Evolutionary conservation across 805 yeast species (phyloP), one percentile per base, ranked within the genome.

Genomic region (Starmerella roubikii): DNA sequence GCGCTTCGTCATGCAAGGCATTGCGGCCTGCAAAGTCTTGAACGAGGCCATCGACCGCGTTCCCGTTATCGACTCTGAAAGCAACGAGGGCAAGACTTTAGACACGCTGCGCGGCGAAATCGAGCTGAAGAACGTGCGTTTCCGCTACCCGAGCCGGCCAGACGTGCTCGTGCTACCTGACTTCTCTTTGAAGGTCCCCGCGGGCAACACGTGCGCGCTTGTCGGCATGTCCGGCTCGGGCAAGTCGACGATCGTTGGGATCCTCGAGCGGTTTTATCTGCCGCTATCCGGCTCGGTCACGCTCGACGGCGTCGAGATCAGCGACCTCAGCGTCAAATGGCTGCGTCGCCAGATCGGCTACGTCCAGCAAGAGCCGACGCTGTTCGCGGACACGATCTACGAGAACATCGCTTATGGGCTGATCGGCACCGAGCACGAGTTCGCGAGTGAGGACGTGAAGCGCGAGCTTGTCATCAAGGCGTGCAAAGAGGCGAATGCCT

Each of bases 211-310:
- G 48, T 93, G 86, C 23, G 97, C 96, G 10, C 72, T 88, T 47
- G 98, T 88, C 13, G 98, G 98, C 2, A 93, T 94, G 5, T 80
- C 93, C 2, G 98, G 98, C 3, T 77, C 88, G 49, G 98, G 98
- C 26, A 88, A 88, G 61, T 84, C 95, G 0, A 88, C 98, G 0
- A 72, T 88, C 30, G 65, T 88, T 46, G 75, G 86, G 52, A 61
- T 88, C 23, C 77, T 84, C 1, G 93, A 85, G 62, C 67, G 97
- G 47, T 88, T 88, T 56, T 88, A 86, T 59, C 91, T 84, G 52
- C 80, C 84, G 1, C 62, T 66, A 20, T 61, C 68, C 6, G 96
- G 96, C 18, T 60, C 77, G 32, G 77, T 88, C 40, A 59, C 76
- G 18, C 69, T 88, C 32, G 94, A 91, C 58, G 94, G 94, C 8